Base-by-base conservation (phyloP, 306 rosid species). In the Potentilla sterilis region DNA sequence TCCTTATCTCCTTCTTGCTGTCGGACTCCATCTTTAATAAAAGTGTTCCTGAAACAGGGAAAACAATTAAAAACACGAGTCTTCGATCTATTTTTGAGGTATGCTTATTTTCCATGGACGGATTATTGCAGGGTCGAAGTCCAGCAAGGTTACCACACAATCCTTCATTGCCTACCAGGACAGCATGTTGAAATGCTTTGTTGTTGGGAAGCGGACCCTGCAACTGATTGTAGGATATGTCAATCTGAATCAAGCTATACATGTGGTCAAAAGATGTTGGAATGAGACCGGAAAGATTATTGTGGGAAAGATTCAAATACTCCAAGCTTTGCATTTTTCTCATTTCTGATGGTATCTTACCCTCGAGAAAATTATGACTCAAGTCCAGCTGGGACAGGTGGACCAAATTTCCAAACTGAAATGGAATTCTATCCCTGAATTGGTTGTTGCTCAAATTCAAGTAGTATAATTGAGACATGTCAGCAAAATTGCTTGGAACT, bases 381-480 rank as follows among this genome's bases (percentile, higher is more conserved):
- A 78, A 32, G 41, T 82, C 79, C 24, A 82, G 80, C 41, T 38
- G 22, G 1, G 80, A 70, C 10, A 78, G 54, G 8, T 32, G 67
- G 7, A 3, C 9, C 43, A 78, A 52, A 0, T 69, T 74, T 2
- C 74, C 86, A 16, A 82, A 16, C 44, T 82, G 80, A 19, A n/a
- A 1, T 3, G 83, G 83, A 61, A 82, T 70, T 34, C 35, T 16
- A 6, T 42, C 42, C 24, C 7, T 15, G 24, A 82, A 72, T 1
- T 71, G 10, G 68, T 83, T 83, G 46, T 38, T 46, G 28, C 86
- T 75, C 34, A 83, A 59, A 35, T 76, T 79, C 74, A 83, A 37
- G 75, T 49, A 24, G 37, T 63, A 8, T 70, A 83, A 13, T 4
- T 66, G 55, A 11, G 22, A 14, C 19, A 65, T 66, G 13, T 76